These are phyloP conservation scores for Gastrolobium villosum DNA, from an alignment of 306 rosid species.

Conservation along the genomic window DNA sequence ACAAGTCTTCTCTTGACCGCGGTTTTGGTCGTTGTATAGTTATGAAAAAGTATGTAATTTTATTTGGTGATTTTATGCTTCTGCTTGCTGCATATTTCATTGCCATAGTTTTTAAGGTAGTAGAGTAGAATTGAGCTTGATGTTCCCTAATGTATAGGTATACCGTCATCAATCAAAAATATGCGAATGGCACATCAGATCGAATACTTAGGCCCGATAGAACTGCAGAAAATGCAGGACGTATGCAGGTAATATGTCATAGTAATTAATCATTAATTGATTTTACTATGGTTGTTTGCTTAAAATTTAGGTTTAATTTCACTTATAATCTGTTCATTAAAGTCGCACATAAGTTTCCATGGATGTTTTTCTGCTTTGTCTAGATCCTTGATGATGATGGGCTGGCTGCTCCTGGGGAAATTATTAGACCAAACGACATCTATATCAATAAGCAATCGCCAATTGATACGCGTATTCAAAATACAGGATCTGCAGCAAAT, in stretches of 20 bases:
- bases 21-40: conserved; percentile 99
- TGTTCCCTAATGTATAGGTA: conserved; percentile 60
- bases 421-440: conserved; percentile 70
- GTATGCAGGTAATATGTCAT: conserved; percentile 68
- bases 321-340: not conserved
- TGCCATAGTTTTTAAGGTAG: conserved; percentile 31
- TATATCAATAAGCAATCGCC: conserved; percentile 82
- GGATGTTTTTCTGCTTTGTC: conserved; percentile 40
- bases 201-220: conserved; percentile 77
- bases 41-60: conserved; percentile 73
- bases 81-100: conserved; percentile 34
- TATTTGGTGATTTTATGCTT: conserved; percentile 43
- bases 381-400: conserved; percentile 95
- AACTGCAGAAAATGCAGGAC: conserved; percentile 53
- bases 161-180: conserved; percentile 64
- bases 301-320: not conserved
- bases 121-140: conserved; percentile 13
- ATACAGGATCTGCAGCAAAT: conserved; percentile 52
- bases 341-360: conserved; percentile 3
- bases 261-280: conserved; percentile 10
- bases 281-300: conserved; percentile 18
- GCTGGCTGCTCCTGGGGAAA: conserved; percentile 94
- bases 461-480: conserved; percentile 50
- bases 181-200: conserved; percentile 69
- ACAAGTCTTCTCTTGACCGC: conserved; percentile 94